Evolutionary conservation across 2,329 filamentous ascomycete species (phyloP), one percentile per base, ranked within the genome.

Genomic region (Fusarium mundagurra): DNA sequence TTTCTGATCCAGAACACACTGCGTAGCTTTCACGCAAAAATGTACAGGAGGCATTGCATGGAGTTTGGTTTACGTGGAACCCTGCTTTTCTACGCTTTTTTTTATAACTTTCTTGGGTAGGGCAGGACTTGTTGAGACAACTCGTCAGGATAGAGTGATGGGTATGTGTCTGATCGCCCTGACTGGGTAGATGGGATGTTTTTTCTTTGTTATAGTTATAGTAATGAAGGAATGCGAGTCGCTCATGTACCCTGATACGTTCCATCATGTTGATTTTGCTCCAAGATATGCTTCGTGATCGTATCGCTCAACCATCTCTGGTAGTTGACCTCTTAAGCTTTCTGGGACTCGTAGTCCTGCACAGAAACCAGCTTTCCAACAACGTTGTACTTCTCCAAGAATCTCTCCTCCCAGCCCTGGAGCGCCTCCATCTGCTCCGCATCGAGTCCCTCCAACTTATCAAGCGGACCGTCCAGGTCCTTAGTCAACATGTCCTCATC

Each of bases 401-500:
- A 99, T 75, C 95, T 89, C 85, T 97, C 94, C 86, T 98, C 95
- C 96, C 96, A 99, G 5, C 94, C 94, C 78, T 89, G 87, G 82
- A 98, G 85, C 57, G 95, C 93, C 82, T 97, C 95, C 84, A 93
- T 85, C 86, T 97, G 92, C 67, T 96, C 94, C 3, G 81, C 82
- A 11, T 90, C 91, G 69, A 98, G 83, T 65, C 92, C 94, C 59
- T 90, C 87, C 48, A 98, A 86, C 61, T 88, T 90, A 81, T 98
- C 95, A 72, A 98, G 85, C 50, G 94, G 94, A 0, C 90, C 96
- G 65, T 96, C 90, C 63, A 98, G 85, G 82, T 98, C 93, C 86
- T 96, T 91, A 24, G 96, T 98, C 84, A 98, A 85, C 95, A 98
- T 97, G 12, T 95, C 93, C 86, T 94, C 91, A 81, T 98, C 96